Percentiles rank a stretch among this genome's conserved stretches.
These are phyloP conservation scores for Cadophora luteo-olivacea DNA, from an alignment of 2,329 filamentous ascomycete species.

Conservation along the genomic window DNA sequence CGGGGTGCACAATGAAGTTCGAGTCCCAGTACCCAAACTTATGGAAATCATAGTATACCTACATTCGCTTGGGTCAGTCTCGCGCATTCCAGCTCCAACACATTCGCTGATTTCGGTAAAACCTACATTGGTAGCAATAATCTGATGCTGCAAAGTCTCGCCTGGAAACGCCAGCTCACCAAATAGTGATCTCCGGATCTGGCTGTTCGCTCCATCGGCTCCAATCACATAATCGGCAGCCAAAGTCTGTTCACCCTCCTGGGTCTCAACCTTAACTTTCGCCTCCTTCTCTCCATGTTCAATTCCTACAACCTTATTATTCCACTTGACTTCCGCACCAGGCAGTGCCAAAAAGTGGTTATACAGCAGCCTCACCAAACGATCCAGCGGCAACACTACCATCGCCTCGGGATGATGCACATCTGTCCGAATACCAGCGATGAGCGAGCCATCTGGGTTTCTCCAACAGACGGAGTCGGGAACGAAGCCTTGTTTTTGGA, in stretches of 20 bases:
- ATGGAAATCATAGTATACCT: slow-evolving; percentile 68
- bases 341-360: slow-evolving; percentile 45
- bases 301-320: slow-evolving; percentile 53
- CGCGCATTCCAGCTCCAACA: neutral
- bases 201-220: slow-evolving; percentile 60
- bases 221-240: slow-evolving; percentile 62
- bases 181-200: slow-evolving; percentile 56
- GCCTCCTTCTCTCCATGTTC: slow-evolving; percentile 57
- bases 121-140: slow-evolving; percentile 65
- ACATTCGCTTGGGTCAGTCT: slow-evolving; percentile 17
- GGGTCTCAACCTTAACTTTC: slow-evolving; percentile 49
- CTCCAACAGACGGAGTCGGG: slow-evolving; percentile 53
- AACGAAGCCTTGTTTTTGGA: slow-evolving; percentile 50
- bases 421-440: slow-evolving; percentile 35
- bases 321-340: slow-evolving; percentile 50
- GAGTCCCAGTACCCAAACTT: slow-evolving; percentile 60
- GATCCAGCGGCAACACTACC: slow-evolving; percentile 52
- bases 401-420: slow-evolving; percentile 45
- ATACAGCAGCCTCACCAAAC: slow-evolving; percentile 50
- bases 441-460: slow-evolving; percentile 46
- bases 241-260: slow-evolving; percentile 45
- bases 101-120: neutral
- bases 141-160: slow-evolving; percentile 63
- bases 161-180: slow-evolving; percentile 61
- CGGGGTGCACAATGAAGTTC: slow-evolving; percentile 67